phyloP scores from a whole-genome alignment of 2,329 filamentous ascomycete genomes.

The Penicillium sp. region DNA sequence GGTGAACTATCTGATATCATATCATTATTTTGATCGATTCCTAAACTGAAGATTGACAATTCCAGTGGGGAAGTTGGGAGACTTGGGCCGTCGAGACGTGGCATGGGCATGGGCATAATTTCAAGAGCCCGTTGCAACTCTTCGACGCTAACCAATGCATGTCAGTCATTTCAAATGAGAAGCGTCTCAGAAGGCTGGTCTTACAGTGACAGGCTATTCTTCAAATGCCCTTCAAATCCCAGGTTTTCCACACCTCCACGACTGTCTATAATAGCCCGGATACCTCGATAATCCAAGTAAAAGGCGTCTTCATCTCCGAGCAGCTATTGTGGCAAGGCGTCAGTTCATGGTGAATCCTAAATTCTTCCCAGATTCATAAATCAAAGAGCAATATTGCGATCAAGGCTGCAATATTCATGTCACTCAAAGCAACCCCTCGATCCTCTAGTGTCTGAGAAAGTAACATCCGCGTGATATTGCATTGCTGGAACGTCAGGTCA shows the following conservation, averaged over 20 bases:
- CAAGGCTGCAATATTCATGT: constrained; percentile 5
- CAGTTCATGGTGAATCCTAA: neutral
- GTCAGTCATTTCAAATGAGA: neutral
- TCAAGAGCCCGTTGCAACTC: neutral
- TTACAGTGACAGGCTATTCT: constrained; percentile 9
- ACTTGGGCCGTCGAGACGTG: neutral
- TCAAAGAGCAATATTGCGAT: constrained; percentile 7
- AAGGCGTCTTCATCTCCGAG: constrained; percentile 13
- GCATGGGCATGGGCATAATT: neutral
- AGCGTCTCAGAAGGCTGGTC: neutral
- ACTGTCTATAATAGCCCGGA: constrained; percentile 3
- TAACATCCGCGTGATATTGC: constrained; percentile 14
- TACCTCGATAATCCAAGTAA: constrained; percentile 6
- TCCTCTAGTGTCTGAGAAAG: constrained; percentile 6
- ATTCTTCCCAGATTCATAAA: neutral
- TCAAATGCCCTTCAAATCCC: constrained; percentile 14
- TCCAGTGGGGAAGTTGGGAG: neutral
- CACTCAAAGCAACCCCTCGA: constrained; percentile 1
- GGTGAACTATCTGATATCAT: neutral
- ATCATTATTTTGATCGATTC: too few relatives aligned
- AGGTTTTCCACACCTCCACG: constrained; percentile 12
- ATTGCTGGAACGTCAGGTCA: constrained; percentile 15
- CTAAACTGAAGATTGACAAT: neutral
- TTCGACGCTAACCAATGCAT: neutral
- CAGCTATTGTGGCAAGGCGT: constrained; percentile 1